Conservation (phyloP, 257 asterid genomes). For the Marsdenia floribunda region DNA sequence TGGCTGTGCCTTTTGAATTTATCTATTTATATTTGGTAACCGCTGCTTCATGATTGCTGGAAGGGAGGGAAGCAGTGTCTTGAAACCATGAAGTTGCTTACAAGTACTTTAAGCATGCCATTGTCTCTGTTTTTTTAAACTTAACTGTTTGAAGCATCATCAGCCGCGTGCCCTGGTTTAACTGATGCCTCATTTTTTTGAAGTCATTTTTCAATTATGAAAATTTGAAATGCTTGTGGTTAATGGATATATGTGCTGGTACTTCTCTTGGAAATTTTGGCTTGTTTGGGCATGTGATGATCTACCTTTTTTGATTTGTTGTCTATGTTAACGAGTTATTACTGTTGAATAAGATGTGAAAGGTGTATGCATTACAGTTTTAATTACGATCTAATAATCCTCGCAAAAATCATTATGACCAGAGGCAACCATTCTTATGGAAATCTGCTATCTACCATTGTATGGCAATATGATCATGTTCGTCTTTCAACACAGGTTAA, state of each 20-base stretch:
- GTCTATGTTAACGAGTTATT: neutral
- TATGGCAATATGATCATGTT: neutral
- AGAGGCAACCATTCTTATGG: neutral
- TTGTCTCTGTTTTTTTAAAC: neutral
- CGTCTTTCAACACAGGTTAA: conserved; percentile 36
- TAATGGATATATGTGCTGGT: neutral
- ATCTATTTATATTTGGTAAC: too few relatives aligned
- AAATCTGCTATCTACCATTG: neutral
- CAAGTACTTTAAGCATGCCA: neutral
- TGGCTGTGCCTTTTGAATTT: neutral
- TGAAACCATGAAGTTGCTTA: neutral
- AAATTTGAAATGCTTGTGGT: neutral
- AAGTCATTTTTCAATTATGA: neutral
- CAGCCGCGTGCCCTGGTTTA: neutral
- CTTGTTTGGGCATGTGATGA: neutral
- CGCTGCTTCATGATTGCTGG: neutral
- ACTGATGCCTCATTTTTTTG: neutral
- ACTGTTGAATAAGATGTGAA: neutral
- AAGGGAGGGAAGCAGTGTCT: neutral
- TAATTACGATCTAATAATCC: neutral
- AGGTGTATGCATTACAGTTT: neutral
- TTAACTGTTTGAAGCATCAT: neutral
- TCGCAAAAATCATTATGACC: neutral
- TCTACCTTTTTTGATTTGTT: neutral
- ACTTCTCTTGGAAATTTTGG: neutral